These are phyloP conservation scores for Aspergillus caelatus DNA, from an alignment of 2,329 filamentous ascomycete species.

Conservation along the genomic window DNA sequence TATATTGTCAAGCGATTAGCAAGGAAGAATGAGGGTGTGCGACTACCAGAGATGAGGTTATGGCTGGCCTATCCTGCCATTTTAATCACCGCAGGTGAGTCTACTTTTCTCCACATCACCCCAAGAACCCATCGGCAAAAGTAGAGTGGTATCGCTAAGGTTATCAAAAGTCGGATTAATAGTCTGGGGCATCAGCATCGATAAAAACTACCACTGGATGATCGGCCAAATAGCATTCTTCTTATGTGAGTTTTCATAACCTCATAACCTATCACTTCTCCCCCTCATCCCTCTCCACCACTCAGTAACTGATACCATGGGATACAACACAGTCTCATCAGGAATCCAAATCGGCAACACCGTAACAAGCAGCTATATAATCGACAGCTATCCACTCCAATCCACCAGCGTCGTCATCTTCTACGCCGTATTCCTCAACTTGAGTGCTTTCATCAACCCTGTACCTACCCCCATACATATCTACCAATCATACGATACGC, in stretches of 20 bases:
- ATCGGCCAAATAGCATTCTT: slow-evolving; percentile 60
- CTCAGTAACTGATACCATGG: not conserved
- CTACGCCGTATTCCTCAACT: slow-evolving; percentile 57
- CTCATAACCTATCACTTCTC: no score
- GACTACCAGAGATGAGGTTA: slow-evolving; percentile 58
- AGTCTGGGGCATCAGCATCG: slow-evolving; percentile 59
- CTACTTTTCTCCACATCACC: not conserved
- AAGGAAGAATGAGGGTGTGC: slow-evolving; percentile 46
- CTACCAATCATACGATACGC: not conserved
- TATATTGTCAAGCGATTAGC: slow-evolving; percentile 52
- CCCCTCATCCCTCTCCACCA: not conserved
- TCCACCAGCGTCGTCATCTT: slow-evolving; percentile 59
- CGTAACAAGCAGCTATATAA: slow-evolving; percentile 55
- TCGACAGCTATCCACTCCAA: slow-evolving; percentile 60
- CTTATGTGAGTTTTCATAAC: slow-evolving; percentile 47
- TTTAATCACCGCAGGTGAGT: slow-evolving; percentile 46
- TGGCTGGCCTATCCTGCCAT: slow-evolving; percentile 60
- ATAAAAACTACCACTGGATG: slow-evolving; percentile 58
- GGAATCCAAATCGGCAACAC: slow-evolving; percentile 63
- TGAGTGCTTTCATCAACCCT: slow-evolving; percentile 52
- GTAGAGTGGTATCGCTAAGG: no score
- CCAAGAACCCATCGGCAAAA: not conserved
- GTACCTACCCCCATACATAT: slow-evolving; percentile 25
- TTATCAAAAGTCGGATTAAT: slow-evolving; percentile 47
- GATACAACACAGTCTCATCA: slow-evolving; percentile 46